Percentiles rank a stretch among this genome's conserved stretches.
Evolutionary conservation across 75 land plant species (phyloP).

Genomic region (Adiantum capillusveneris): DNA sequence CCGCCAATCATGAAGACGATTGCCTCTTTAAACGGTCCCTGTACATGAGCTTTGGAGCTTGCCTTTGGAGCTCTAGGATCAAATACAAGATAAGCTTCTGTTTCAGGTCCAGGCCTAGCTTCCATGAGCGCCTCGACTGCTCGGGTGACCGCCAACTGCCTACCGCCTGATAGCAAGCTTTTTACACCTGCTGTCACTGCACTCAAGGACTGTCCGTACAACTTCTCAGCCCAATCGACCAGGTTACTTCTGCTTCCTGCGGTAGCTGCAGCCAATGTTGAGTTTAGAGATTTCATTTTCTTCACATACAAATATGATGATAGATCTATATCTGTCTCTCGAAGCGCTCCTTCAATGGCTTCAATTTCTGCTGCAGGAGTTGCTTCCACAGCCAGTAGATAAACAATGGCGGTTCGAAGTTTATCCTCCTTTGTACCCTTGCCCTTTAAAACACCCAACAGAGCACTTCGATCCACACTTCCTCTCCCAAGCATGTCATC

Average conservation of each 20-base stretch:
- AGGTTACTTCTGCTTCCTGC: slow-evolving; percentile 75
- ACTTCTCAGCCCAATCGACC: slow-evolving; percentile 85
- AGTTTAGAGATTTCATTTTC: slow-evolving; percentile 76
- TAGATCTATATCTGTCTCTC: slow-evolving; percentile 72
- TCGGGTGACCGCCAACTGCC: slow-evolving; percentile 79
- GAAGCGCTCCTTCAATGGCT: slow-evolving; percentile 70
- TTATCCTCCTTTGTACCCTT: slow-evolving; percentile 85
- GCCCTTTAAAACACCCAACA: slow-evolving; percentile 54
- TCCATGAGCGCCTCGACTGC: slow-evolving; percentile 91
- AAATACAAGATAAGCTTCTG: slow-evolving; percentile 67
- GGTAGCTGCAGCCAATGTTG: slow-evolving; percentile 56
- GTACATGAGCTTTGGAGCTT: slow-evolving; percentile 38
- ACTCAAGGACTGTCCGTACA: slow-evolving; percentile 89
- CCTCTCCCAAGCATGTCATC: slow-evolving; percentile 82
- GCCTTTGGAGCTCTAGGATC: slow-evolving; percentile 94
- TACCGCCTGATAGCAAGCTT: slow-evolving; percentile 74
- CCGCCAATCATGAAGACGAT: slow-evolving; percentile 99
- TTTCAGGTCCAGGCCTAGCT: slow-evolving; percentile 72
- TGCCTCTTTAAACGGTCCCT: slow-evolving; percentile 94
- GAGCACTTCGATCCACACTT: slow-evolving; percentile 49
- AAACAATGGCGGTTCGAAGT: slow-evolving; percentile 77
- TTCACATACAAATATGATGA: slow-evolving; percentile 88
- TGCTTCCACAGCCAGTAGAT: slow-evolving; percentile 65
- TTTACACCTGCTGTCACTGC: slow-evolving; percentile 97
- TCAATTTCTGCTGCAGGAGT: slow-evolving; percentile 67